Percentiles rank a stretch among this genome's conserved stretches.
phyloP scores from a whole-genome alignment of 2,329 filamentous ascomycete genomes.

The Didymella keratinophila region DNA sequence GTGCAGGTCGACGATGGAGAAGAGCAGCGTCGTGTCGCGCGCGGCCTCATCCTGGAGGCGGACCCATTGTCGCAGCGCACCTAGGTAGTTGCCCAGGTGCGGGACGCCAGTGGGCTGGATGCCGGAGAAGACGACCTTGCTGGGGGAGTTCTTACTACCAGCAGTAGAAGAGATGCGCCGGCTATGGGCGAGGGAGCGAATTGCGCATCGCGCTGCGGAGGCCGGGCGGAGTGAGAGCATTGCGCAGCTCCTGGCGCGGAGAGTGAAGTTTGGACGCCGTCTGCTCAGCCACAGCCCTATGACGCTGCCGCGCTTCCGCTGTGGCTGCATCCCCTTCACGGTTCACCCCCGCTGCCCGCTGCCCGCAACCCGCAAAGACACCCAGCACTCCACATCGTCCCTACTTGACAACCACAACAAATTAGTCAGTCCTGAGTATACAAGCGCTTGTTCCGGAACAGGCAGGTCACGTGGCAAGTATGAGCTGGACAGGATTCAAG shows the following conservation, averaged over 20 bases:
- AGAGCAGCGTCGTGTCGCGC: slow-evolving; percentile 71
- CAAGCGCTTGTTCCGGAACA: no score
- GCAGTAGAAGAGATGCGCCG: background rate
- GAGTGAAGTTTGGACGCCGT: background rate
- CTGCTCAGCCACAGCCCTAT: background rate
- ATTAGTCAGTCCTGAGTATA: no score
- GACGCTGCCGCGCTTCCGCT: no score
- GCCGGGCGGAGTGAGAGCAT: slow-evolving; percentile 15
- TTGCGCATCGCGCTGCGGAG: slow-evolving; percentile 10
- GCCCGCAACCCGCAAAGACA: background rate
- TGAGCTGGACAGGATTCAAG: slow-evolving; percentile 85
- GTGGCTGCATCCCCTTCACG: background rate
- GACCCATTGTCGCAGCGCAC: slow-evolving; percentile 87
- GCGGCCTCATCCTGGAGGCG: slow-evolving; percentile 72
- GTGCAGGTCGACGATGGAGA: slow-evolving; percentile 91
- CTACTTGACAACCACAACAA: no score
- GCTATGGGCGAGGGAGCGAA: background rate
- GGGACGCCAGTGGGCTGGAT: slow-evolving; percentile 96
- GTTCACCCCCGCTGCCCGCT: background rate
- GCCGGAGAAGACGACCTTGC: slow-evolving; percentile 77
- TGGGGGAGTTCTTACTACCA: background rate
- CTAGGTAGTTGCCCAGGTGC: slow-evolving; percentile 94
- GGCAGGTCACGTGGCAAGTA: no score
- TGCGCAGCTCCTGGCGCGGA: background rate
- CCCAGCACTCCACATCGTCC: no score